Percentiles rank a stretch among this genome's conserved stretches.
Conservation (phyloP, 2,329 filamentous ascomycete species). For the Beauveria medogensis region DNA sequence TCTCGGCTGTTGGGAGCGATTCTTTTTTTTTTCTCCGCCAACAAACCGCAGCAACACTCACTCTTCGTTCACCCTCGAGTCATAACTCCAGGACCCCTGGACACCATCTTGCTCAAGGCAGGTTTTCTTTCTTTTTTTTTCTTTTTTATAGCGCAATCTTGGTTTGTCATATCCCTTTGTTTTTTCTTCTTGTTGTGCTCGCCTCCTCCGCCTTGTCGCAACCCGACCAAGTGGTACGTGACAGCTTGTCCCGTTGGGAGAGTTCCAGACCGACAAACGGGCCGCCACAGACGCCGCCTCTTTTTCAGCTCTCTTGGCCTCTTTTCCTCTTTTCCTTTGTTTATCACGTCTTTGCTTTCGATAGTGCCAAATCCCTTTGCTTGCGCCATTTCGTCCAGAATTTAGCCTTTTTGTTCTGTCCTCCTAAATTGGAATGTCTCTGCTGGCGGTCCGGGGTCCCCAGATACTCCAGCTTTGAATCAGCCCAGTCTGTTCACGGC, state of each 20-base stretch:
- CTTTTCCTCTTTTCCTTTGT: not conserved
- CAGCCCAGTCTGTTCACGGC: not conserved
- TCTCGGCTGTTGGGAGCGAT: constrained; percentile 2
- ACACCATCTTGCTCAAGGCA: not conserved
- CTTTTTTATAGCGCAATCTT: not conserved
- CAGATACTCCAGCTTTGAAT: constrained; percentile 4
- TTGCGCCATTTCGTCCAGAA: no score
- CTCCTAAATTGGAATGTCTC: not conserved
- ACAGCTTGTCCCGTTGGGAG: not conserved
- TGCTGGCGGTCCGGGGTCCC: constrained; percentile 2
- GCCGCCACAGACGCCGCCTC: not conserved
- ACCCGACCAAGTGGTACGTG: constrained; percentile 5
- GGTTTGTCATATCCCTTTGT: not conserved
- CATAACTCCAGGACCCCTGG: not conserved
- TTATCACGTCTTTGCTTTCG: not conserved
- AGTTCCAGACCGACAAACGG: constrained; percentile 5
- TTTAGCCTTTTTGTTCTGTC: not conserved
- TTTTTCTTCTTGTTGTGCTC: not conserved
- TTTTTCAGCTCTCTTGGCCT: not conserved
- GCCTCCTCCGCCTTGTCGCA: not conserved
- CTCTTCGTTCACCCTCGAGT: not conserved
- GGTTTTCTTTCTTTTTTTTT: not conserved
- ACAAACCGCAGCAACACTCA: no score
- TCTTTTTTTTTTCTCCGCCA: no score
- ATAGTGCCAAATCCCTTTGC: not conserved